Percentiles rank a stretch among this genome's conserved stretches.
These are phyloP conservation scores for Triadica sebifera DNA, from an alignment of 345 rosid species.

Conservation along the genomic window DNA sequence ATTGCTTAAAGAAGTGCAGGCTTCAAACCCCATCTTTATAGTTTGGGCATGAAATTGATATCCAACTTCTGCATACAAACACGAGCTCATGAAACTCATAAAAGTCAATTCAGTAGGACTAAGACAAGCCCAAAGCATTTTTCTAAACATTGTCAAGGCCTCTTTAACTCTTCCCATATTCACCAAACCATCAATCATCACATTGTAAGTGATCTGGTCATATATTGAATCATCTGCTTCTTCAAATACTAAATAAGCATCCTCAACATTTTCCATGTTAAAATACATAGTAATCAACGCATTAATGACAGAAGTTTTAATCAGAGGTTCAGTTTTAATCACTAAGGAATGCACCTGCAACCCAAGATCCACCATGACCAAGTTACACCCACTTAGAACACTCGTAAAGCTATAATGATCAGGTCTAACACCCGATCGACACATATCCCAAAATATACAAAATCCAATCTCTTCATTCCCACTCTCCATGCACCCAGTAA, in stretches of 20 bases:
- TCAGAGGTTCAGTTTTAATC: constrained; percentile 48
- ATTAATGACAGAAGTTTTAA: constrained; percentile 50
- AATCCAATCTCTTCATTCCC: constrained; percentile 46
- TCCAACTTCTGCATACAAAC: constrained; percentile 36
- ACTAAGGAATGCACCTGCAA: constrained; percentile 63
- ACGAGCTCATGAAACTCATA: constrained; percentile 53
- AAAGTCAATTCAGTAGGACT: constrained; percentile 61
- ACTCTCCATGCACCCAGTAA: constrained; percentile 62
- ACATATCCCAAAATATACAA: constrained; percentile 56
- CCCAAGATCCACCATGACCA: constrained; percentile 43
- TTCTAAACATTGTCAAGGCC: constrained; percentile 38
- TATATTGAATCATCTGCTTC: constrained; percentile 39
- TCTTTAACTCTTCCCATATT: constrained; percentile 39
- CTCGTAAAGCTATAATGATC: constrained; percentile 69
- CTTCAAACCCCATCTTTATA: constrained; percentile 55
- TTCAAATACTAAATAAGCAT: constrained; percentile 46
- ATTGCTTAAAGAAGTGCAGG: constrained; percentile 53
- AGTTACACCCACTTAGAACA: constrained; percentile 55
- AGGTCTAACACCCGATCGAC: constrained; percentile 43
- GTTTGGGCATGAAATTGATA: constrained; percentile 48
- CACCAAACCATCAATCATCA: constrained; percentile 62
- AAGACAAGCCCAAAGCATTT: constrained; percentile 49
- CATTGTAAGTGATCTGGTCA: constrained; percentile 67
- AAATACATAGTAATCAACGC: constrained; percentile 71
- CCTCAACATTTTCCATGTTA: constrained; percentile 30